Percentiles rank a stretch among this genome's conserved stretches.
Evolutionary conservation across 2,329 filamentous ascomycete genomes (phyloP).

Genomic region (Fusarium clavum): DNA sequence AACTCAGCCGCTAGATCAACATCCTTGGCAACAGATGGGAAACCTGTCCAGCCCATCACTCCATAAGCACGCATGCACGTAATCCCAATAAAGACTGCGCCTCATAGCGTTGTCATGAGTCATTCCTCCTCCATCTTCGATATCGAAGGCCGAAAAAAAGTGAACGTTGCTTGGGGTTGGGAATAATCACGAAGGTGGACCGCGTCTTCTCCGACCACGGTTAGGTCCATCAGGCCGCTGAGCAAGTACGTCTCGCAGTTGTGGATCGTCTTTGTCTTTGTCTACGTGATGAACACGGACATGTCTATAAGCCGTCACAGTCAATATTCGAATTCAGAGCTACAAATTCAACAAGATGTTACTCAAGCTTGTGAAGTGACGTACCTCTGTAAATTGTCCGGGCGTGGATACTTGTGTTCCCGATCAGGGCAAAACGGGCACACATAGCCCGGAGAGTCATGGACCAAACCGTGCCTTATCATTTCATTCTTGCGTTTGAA

Average conservation of each 20-base stretch:
- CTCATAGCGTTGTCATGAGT: constrained; percentile 15
- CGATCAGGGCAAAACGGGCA: constrained; percentile 96
- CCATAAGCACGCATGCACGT: constrained; percentile 32
- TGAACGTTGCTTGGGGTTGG: neutral
- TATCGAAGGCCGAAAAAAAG: neutral
- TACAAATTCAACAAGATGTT: neutral
- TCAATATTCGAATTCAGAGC: neutral
- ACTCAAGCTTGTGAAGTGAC: constrained; percentile 1
- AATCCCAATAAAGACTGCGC: constrained; percentile 21
- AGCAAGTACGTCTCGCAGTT: constrained; percentile 83
- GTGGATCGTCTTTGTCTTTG: constrained; percentile 87
- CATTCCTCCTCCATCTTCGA: constrained; percentile 12
- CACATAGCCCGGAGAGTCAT: constrained; percentile 93
- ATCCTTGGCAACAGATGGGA: constrained; percentile 6
- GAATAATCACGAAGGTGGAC: constrained; percentile 51
- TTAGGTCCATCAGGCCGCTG: constrained; percentile 87
- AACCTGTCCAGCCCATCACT: constrained; percentile 15
- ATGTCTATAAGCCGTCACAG: constrained; percentile 68
- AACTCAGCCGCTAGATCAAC: constrained; percentile 7
- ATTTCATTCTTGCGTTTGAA: constrained; percentile 81
- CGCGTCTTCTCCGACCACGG: constrained; percentile 80
- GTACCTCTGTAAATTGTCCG: constrained; percentile 94
- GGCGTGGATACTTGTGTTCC: constrained; percentile 93
- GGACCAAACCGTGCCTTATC: constrained; percentile 85
- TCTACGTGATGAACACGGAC: constrained; percentile 93